Conservation (phyloP, 1,284 basidiomycete genomes). For the Boletus smithii region DNA sequence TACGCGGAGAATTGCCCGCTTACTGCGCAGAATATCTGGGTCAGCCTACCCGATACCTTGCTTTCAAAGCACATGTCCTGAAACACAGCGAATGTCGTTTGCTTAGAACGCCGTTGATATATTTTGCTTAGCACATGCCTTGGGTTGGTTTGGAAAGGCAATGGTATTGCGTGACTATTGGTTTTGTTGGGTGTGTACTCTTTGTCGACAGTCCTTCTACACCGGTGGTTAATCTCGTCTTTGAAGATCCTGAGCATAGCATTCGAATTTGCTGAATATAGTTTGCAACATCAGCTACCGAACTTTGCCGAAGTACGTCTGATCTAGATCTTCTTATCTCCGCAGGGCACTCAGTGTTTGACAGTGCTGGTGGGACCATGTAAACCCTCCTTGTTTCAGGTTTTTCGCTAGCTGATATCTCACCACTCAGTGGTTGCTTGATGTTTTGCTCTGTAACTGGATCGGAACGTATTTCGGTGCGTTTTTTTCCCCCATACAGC, state of each 20-base stretch:
- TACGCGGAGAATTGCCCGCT: slow-evolving; percentile 78
- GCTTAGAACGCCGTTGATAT: slow-evolving; percentile 73
- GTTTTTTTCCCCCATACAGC: slow-evolving; percentile 5
- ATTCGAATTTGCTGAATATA: slow-evolving; percentile 84
- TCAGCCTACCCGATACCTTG: slow-evolving; percentile 33
- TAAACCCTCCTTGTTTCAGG: slow-evolving; percentile 34
- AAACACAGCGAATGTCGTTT: slow-evolving; percentile 1
- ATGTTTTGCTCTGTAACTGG: slow-evolving; percentile 85
- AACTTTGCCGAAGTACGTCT: slow-evolving; percentile 75
- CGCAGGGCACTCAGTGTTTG: slow-evolving; percentile 16
- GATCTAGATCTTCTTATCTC: slow-evolving; percentile 18
- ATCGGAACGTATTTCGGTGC: slow-evolving; percentile 74
- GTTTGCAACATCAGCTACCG: slow-evolving; percentile 75
- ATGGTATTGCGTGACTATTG: slow-evolving; percentile 83
- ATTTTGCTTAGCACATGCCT: slow-evolving; percentile 76
- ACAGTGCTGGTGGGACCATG: slow-evolving; percentile 88
- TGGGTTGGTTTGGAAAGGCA: slow-evolving; percentile 87
- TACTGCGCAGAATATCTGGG: slow-evolving; percentile 64
- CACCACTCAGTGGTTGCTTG: slow-evolving; percentile 67
- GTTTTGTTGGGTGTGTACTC: slow-evolving; percentile 74
- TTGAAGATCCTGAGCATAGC: slow-evolving; percentile 76
- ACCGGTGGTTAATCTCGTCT: slow-evolving; percentile 7
- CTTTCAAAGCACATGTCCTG: slow-evolving; percentile 7
- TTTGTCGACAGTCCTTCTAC: slow-evolving; percentile 5
- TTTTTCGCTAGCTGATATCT: slow-evolving; percentile 14